Conservation (phyloP, 768 basidiomycete species). For the Artomyces pyxidatus region DNA sequence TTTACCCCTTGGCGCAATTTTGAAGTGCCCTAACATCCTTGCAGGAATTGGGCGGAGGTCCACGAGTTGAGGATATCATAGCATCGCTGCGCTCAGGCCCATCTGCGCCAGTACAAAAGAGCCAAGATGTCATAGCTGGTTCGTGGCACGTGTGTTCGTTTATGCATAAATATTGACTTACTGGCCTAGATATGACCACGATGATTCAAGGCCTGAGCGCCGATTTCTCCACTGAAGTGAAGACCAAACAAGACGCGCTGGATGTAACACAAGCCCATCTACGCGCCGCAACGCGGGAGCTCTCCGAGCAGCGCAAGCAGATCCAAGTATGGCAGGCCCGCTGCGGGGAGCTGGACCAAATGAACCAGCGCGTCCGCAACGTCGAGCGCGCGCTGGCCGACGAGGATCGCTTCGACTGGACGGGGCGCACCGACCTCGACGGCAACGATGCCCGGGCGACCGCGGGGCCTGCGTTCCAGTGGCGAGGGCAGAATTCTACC, state of each 20-base stretch:
- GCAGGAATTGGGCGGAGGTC: conserved; percentile 64
- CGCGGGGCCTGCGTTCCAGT: conserved; percentile 61
- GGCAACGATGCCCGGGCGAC: conserved; percentile 28
- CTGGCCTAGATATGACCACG: conserved; percentile 74
- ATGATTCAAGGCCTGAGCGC: conserved; percentile 75
- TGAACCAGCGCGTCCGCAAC: conserved; percentile 75
- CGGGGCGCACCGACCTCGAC: conserved; percentile 54
- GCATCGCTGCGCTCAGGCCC: conserved; percentile 66
- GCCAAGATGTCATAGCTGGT: conserved; percentile 81
- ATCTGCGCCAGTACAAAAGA: conserved; percentile 75
- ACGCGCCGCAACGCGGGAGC: conserved; percentile 80
- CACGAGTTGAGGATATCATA: conserved; percentile 73
- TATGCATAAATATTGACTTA: too few relatives aligned
- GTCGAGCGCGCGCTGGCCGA: conserved; percentile 70
- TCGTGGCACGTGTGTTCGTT: conserved; percentile 27
- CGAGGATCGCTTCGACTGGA: conserved; percentile 85
- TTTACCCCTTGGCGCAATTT: conserved; percentile 1
- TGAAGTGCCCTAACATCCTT: not conserved
- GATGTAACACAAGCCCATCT: conserved; percentile 83
- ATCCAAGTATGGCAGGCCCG: conserved; percentile 68
- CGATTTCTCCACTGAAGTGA: conserved; percentile 80
- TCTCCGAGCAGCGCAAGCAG: conserved; percentile 85
- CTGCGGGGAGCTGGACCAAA: conserved; percentile 73
- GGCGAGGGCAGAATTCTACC: conserved; percentile 59
- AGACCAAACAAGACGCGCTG: conserved; percentile 79